phyloP scores from a whole-genome alignment of 2,329 filamentous ascomycete genomes.

The Fonsecaea multimorphosa region DNA sequence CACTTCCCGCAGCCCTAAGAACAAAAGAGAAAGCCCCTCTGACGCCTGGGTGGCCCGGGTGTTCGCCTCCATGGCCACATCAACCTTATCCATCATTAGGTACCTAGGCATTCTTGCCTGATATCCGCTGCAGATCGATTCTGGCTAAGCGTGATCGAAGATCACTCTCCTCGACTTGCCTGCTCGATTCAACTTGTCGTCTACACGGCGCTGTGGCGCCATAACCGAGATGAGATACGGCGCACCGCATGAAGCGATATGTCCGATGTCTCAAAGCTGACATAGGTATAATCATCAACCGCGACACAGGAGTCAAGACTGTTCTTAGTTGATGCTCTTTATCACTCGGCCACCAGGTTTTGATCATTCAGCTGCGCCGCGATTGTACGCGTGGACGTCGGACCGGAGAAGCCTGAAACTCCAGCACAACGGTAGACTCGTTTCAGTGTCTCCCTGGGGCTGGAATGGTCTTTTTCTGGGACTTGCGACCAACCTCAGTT shows the following conservation, averaged over 20 bases:
- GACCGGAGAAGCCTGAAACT: slow-evolving; percentile 9
- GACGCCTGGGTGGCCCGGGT: background rate
- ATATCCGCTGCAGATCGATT: slow-evolving; percentile 10
- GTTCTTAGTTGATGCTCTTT: background rate
- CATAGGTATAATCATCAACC: background rate
- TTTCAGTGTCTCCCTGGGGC: background rate
- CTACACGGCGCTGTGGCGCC: slow-evolving; percentile 15
- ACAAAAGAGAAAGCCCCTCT: background rate
- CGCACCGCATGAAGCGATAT: slow-evolving; percentile 28
- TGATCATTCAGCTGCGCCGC: background rate
- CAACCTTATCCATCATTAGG: background rate
- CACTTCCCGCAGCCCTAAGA: background rate
- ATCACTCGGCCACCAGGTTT: background rate
- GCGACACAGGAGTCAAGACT: background rate
- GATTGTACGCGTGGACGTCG: background rate
- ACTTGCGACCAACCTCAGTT: background rate
- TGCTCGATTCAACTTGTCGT: slow-evolving; percentile 29
- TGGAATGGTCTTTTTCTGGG: background rate
- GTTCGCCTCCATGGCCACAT: background rate
- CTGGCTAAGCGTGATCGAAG: slow-evolving; percentile 32
- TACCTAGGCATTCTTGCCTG: background rate
- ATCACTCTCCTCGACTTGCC: slow-evolving; percentile 33
- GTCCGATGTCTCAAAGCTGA: slow-evolving; percentile 21
- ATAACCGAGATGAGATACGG: slow-evolving; percentile 34
- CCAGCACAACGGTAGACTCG: background rate